These are phyloP conservation scores for Penicillium sp. DNA, from an alignment of 2,329 filamentous ascomycete species.

Conservation along the genomic window DNA sequence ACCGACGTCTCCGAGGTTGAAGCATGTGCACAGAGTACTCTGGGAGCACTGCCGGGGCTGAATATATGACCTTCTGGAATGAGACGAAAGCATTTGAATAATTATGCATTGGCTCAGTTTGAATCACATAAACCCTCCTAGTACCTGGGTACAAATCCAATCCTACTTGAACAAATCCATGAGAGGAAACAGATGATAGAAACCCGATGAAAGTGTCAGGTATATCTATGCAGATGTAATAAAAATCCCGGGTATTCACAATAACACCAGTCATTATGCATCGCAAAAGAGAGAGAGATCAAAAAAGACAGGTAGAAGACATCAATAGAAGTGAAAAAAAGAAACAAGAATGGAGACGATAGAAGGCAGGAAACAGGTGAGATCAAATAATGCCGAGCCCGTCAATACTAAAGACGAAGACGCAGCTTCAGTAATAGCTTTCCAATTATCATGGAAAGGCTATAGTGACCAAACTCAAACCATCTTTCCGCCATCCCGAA, in stretches of 20 bases:
- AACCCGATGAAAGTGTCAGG: background rate
- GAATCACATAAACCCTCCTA: background rate
- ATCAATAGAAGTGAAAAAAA: conserved; percentile 1
- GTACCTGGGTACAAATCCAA: background rate
- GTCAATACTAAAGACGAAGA: background rate
- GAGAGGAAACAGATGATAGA: background rate
- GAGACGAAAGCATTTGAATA: background rate
- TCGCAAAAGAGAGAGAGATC: background rate
- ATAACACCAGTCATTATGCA: conserved; percentile 8
- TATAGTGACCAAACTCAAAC: conserved; percentile 3
- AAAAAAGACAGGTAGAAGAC: background rate
- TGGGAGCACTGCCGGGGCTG: no score
- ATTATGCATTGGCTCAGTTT: background rate
- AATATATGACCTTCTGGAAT: no score
- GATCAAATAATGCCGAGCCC: background rate
- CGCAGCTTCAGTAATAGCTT: background rate
- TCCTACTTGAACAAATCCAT: background rate
- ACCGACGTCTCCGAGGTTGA: no score
- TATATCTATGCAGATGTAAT: conserved; percentile 3
- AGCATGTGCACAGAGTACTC: no score
- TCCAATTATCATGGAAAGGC: background rate
- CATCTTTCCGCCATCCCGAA: conserved; percentile 33
- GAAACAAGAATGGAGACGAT: background rate
- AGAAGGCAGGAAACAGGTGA: background rate
- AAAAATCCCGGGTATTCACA: conserved; percentile 8